Conservation (phyloP, 1,139 yeast genomes). For the Pichia sp. region DNA sequence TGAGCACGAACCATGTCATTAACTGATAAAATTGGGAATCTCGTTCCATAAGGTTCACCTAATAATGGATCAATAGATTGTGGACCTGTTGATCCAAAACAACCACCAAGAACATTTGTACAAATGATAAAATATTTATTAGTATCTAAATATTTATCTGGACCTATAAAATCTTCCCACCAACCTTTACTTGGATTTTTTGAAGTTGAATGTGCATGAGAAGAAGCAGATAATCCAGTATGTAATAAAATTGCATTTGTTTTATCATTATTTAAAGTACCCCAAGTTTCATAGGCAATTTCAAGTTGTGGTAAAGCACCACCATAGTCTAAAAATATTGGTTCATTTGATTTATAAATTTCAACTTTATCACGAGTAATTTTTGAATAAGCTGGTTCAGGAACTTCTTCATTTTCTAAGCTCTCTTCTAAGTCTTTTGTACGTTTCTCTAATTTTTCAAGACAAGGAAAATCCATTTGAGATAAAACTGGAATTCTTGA, state of each 20-base stretch:
- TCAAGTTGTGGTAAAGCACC: conserved; percentile 68
- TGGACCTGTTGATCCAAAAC: conserved; percentile 95
- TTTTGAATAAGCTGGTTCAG: conserved; percentile 78
- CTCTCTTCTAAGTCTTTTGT: conserved; percentile 44
- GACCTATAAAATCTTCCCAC: conserved; percentile 96
- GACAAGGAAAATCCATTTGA: conserved; percentile 75
- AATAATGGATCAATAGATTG: conserved; percentile 73
- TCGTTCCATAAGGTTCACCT: conserved; percentile 65
- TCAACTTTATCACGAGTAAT: conserved; percentile 62
- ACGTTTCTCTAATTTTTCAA: conserved; percentile 67
- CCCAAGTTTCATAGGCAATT: conserved; percentile 93
- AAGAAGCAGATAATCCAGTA: conserved; percentile 89
- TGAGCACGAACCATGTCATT: conserved; percentile 93
- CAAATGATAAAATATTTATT: conserved; percentile 76
- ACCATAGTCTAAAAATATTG: conserved; percentile 75
- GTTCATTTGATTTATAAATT: conserved; percentile 46
- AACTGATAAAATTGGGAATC: conserved; percentile 80
- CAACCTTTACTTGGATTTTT: conserved; percentile 74
- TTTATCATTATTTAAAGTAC: conserved; percentile 51
- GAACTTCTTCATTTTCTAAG: conserved; percentile 33
- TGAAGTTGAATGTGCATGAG: conserved; percentile 86
- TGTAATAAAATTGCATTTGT: conserved; percentile 76
- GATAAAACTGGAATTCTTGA: conserved; percentile 39
- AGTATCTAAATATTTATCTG: conserved; percentile 75
- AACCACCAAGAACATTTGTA: conserved; percentile 88